Base-by-base conservation (phyloP, 495 filamentous ascomycete genomes). In the Hyphodiscus hymeniophilus region DNA sequence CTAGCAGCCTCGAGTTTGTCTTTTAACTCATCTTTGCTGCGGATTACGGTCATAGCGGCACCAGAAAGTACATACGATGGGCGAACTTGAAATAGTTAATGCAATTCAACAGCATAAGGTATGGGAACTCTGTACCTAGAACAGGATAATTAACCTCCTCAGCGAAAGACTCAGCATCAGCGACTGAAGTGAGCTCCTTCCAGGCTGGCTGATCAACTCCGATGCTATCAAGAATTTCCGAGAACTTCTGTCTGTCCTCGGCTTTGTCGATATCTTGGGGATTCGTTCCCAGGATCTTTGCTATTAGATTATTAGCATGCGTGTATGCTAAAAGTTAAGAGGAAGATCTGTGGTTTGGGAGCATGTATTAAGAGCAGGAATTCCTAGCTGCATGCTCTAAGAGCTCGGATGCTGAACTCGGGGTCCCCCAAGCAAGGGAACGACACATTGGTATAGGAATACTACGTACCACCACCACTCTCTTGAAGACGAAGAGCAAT, bases 41-140 rank as follows among this genome's bases (percentile, higher is more conserved):
- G 90, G 42, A 96, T 94, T n/a, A 94, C 94, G 65, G 94, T 98
- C 92, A 98, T 98, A 50, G 92, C 92, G 52, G 92, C 92, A 50
- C 92, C 92, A 17, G 92, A 97, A 22, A 98, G 84, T 23, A 98
- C 92, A 60, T 98, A 98, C n/a, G 84, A 90, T 10, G 92, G 92
- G 44, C 92, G 83, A 32, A 97, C 91, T n/a, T n/a, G n/a, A n/a
- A n/a, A n/a, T n/a, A n/a, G n/a, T n/a, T n/a, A n/a, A n/a, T n/a
- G n/a, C n/a, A n/a, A n/a, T n/a, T n/a, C n/a, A n/a, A n/a, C n/a
- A n/a, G n/a, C n/a, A n/a, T n/a, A n/a, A n/a, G n/a, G n/a, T n/a
- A n/a, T n/a, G n/a, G n/a, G n/a, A n/a, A n/a, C n/a, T n/a, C n/a
- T n/a, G n/a, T n/a, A n/a, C n/a, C n/a, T 22, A 96, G 76, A 41